Base-by-base conservation (phyloP, 2,329 filamentous ascomycete species). In the Bipolaris victoriae region DNA sequence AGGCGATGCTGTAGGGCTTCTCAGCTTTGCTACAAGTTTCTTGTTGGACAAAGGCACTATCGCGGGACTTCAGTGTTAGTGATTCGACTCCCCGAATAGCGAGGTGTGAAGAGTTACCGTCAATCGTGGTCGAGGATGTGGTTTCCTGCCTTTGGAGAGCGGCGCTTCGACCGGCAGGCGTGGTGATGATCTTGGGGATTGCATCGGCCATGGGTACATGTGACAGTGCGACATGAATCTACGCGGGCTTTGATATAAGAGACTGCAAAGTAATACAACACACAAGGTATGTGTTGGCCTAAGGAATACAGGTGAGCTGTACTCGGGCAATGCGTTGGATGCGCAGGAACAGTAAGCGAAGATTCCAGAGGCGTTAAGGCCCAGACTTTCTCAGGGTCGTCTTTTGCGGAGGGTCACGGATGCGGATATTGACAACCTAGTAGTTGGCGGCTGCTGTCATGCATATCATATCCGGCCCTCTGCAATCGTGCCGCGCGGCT, bases 131-230 rank as follows among this genome's bases (percentile, higher is more conserved):
- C 20, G 58, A 63, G n/a, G 62, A 50, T 48, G 54, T 65, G 9
- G 59, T 64, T 37, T 72, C 70, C 58, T 71, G 69, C 35, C 63
- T 64, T 37, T 73, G 67, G 40, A 71, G 56, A 18, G 76, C 67
- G 44, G 76, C 68, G 46, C 66, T 65, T 16, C 62, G 59, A 29
- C 64, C 55, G 54, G 76, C 71, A n/a, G 58, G 70, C 69, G 18
- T 76, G 73, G 57, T 78, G 74, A 75, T 78, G 68, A 81, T 80
- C 56, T 76, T 75, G 40, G 80, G 78, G 47, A 80, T 57, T 26
- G 66, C 62, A 44, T 78, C 73, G 45, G 74, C 68, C 77, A 78
- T 80, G 26, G 52, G 63, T 26, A 53, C 49, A 45, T 46, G 41
- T 58, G 54, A 53, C 36, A 26, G 48, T 39, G 55, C 50, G 60